Conservation (phyloP, 75 land plant genomes). For the Cupressus sempervirens region DNA sequence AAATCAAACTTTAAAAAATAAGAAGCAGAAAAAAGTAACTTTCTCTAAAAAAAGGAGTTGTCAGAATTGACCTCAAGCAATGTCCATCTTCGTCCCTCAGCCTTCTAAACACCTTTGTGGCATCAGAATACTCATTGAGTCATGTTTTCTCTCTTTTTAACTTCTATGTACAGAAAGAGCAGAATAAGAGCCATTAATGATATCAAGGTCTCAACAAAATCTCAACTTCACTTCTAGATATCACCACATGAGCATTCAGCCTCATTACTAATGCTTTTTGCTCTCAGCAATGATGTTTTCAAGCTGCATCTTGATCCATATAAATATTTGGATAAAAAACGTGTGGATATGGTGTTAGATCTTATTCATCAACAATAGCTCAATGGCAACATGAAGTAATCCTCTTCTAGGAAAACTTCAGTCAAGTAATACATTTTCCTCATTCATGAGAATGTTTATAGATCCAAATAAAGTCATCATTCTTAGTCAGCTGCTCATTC, state of each 20-base stretch:
- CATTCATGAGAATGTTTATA: neutral
- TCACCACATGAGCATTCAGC: neutral
- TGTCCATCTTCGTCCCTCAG: too few relatives aligned
- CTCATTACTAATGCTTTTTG: neutral
- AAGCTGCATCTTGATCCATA: neutral
- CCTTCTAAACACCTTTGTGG: too few relatives aligned
- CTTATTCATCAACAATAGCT: neutral
- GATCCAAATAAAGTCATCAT: neutral
- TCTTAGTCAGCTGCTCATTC: neutral
- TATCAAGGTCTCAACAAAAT: neutral
- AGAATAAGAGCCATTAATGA: too few relatives aligned
- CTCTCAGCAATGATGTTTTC: neutral
- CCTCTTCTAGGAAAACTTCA: neutral
- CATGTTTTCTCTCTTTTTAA: too few relatives aligned
- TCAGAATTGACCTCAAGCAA: too few relatives aligned
- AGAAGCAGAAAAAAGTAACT: too few relatives aligned
- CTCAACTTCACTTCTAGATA: neutral
- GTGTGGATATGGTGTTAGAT: neutral
- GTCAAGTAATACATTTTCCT: neutral
- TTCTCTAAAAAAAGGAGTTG: too few relatives aligned
- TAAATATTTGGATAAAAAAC: neutral
- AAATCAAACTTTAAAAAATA: too few relatives aligned
- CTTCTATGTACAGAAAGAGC: neutral
- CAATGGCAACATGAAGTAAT: neutral
- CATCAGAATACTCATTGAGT: too few relatives aligned